Conservation (phyloP, 2,329 filamentous ascomycete genomes). For the Colletotrichum simmondsii region DNA sequence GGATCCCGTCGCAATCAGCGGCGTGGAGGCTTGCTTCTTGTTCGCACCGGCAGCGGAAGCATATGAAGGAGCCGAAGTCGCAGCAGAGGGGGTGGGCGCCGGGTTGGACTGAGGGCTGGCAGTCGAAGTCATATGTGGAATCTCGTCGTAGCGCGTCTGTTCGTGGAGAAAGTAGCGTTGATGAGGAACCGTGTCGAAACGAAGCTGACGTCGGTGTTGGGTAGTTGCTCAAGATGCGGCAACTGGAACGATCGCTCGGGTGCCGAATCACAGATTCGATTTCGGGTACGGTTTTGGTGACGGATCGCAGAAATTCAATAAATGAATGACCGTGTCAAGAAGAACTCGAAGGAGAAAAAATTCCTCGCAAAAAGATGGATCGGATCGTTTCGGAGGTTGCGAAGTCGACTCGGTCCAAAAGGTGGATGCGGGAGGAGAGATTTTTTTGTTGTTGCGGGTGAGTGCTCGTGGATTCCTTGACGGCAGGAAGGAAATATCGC, state of each 20-base stretch:
- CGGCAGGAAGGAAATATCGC: slow-evolving; percentile 36
- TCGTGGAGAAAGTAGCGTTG: slow-evolving; percentile 18
- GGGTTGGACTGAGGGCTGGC: slow-evolving; percentile 64
- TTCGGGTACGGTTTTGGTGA: background rate
- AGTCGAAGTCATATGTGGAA: slow-evolving; percentile 70
- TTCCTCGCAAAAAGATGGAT: slow-evolving; percentile 9
- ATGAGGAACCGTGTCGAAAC: slow-evolving; percentile 11
- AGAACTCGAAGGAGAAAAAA: slow-evolving; percentile 4
- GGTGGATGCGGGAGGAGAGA: background rate
- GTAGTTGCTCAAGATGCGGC: slow-evolving; percentile 29
- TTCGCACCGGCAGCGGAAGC: slow-evolving; percentile 73
- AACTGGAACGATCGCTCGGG: slow-evolving; percentile 29
- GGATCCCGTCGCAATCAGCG: slow-evolving; percentile 70
- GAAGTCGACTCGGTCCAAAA: slow-evolving; percentile 24
- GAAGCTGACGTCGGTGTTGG: slow-evolving; percentile 13
- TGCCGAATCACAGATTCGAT: slow-evolving; percentile 46
- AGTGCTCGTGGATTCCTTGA: slow-evolving; percentile 28
- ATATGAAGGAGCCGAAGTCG: slow-evolving; percentile 71
- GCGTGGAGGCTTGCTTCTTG: slow-evolving; percentile 71
- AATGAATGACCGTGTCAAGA: slow-evolving; percentile 31
- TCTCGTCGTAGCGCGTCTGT: slow-evolving; percentile 37
- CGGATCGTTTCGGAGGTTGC: background rate
- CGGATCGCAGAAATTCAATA: slow-evolving; percentile 29
- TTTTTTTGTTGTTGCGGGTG: slow-evolving; percentile 20
- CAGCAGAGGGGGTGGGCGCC: slow-evolving; percentile 67